These are phyloP conservation scores for Starmerella khaoyaiensis DNA, from an alignment of 805 yeast species.

Conservation along the genomic window DNA sequence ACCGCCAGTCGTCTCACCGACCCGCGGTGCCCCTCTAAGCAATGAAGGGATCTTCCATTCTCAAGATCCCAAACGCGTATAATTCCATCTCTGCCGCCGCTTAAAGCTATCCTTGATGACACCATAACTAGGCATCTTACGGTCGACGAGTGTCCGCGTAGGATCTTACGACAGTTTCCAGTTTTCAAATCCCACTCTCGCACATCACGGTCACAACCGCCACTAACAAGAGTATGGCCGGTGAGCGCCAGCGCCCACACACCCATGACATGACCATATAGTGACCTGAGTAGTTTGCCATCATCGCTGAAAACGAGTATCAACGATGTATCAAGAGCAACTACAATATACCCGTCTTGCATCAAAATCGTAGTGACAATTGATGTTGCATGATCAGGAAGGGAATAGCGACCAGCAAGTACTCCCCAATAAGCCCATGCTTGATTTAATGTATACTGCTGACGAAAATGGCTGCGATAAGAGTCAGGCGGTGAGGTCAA, in stretches of 20 bases:
- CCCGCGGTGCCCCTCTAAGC: conserved; percentile 56
- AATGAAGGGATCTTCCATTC: conserved; percentile 68
- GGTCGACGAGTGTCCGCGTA: conserved; percentile 87
- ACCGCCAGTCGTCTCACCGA: conserved; percentile 57
- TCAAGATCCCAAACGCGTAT: conserved; percentile 92
- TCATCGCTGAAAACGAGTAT: conserved; percentile 32
- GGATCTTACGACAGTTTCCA: conserved; percentile 74
- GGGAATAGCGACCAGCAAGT: conserved; percentile 31
- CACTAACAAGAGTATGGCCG: conserved; percentile 82
- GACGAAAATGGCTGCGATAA: conserved; percentile 31
- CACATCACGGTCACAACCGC: conserved; percentile 92
- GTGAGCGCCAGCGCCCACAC: conserved; percentile 93
- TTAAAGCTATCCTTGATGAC: conserved; percentile 60
- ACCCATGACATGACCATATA: conserved; percentile 95
- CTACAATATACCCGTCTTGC: conserved; percentile 29
- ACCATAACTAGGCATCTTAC: conserved; percentile 76
- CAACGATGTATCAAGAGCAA: conserved; percentile 34
- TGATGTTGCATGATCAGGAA: conserved; percentile 25
- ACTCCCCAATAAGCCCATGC: conserved; percentile 34
- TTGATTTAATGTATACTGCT: conserved; percentile 30
- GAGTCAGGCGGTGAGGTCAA: conserved; percentile 25
- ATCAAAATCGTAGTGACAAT: conserved; percentile 32
- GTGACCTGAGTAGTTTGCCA: conserved; percentile 53
- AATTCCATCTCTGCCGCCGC: conserved; percentile 86
- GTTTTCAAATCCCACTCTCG: conserved; percentile 88